Conservation (phyloP, 108 stramenopile genomes). For the Cyclotella atomus region DNA sequence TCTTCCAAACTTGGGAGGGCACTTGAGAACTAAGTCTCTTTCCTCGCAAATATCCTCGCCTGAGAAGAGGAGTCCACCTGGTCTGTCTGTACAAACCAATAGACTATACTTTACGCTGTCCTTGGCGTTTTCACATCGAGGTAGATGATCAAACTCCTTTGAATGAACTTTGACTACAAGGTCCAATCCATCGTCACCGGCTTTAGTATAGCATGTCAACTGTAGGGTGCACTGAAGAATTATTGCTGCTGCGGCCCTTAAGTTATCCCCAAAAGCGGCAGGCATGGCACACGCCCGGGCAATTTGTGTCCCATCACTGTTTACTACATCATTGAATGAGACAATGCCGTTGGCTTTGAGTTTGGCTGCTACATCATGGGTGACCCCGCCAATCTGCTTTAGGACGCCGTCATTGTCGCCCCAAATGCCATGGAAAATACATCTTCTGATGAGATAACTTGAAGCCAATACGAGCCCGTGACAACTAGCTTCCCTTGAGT, state of each 20-base stretch:
- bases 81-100: slow-evolving; percentile 70
- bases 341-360: slow-evolving; percentile 60
- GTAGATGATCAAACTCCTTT: slow-evolving; percentile 1
- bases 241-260: slow-evolving; percentile 54
- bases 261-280: slow-evolving; percentile 61
- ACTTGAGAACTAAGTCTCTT: slow-evolving; percentile 40
- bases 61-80: slow-evolving; percentile 66
- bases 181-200: slow-evolving; percentile 14
- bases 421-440: slow-evolving; percentile 69
- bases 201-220: slow-evolving; percentile 54
- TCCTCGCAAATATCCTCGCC: slow-evolving; percentile 54
- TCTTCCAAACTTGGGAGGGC: slow-evolving; percentile 63
- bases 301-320: slow-evolving; percentile 49
- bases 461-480: slow-evolving; percentile 68
- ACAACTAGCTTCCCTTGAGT: slow-evolving; percentile 65
- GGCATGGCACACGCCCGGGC: slow-evolving; percentile 52
- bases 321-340: slow-evolving; percentile 76
- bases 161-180: slow-evolving; percentile 32
- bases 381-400: slow-evolving; percentile 79
- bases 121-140: slow-evolving; percentile 10
- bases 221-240: slow-evolving; percentile 63
- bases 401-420: slow-evolving; percentile 69
- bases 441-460: slow-evolving; percentile 64
- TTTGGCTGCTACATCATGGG: slow-evolving; percentile 46
- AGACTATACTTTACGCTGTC: slow-evolving; percentile 61